Base-by-base conservation (phyloP, 441 rosid species). In the Lepidium campestre region DNA sequence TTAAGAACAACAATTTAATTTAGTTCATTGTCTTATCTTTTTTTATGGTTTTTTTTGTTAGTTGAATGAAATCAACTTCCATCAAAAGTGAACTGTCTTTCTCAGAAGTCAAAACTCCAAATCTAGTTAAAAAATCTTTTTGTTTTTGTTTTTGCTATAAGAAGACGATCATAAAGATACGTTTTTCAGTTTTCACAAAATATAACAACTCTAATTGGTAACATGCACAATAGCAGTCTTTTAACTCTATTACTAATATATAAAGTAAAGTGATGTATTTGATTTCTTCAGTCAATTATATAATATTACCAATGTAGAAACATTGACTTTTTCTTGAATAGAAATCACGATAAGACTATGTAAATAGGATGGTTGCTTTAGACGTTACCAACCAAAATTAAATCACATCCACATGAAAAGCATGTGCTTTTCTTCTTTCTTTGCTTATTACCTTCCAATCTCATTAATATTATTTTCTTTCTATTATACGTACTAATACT, bases 321-420 rank as follows among this genome's bases (percentile, higher is more conserved):
- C n/a, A 48, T 57, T 72, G 71, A 49, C 66, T 1, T 57, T 64
- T 71, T 11, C 42, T 45, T 1, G 35, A 57, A 57, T 65, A 48
- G 48, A 49, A 48, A 64, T 19, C 34, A 35, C 14, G 19, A 12
- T 47, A 46, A 22, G 13, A 25, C 40, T 37, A 34, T 2, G 13
- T 10, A 32, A 19, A 23, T 36, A 10, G 66, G 14, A 42, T 58
- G 42, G 36, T 57, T 41, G 55, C 48, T 41, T 57, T 17, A n/a
- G 56, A n/a, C 58, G 62, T 48, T 65, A 72, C 76, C 76, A 66
- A 72, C 76, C 67, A 72, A 44, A 42, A 50, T 66, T 15, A 66
- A 35, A 32, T 14, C 34, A 4, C 62, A 59, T 52, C 50, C 62
- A 72, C 62, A 72, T 65, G 11, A 35, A 52, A 59, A 59, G 20